A percentile compares a stretch with the other conserved stretches of the same genome.
Evolutionary conservation across 2,329 filamentous ascomycete species (phyloP).

Genomic region (Fusarium musae): DNA sequence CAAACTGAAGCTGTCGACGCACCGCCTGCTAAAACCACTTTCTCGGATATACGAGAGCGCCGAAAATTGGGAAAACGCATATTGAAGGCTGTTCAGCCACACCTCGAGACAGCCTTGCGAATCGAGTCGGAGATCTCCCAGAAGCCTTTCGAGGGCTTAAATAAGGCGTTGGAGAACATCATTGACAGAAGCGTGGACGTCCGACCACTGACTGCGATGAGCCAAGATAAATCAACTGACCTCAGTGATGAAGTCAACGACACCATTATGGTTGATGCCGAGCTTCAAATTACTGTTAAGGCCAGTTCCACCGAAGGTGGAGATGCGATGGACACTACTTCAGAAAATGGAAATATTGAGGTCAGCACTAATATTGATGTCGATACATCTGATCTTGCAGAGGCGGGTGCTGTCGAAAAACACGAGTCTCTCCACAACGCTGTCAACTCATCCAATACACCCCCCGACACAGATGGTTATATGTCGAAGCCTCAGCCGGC

Average conservation of each 20-base stretch:
- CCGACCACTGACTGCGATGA: conserved; percentile 52
- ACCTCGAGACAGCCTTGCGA: conserved; percentile 78
- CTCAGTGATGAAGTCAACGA: conserved; percentile 56
- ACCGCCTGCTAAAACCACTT: conserved; percentile 63
- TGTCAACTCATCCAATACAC: conserved; percentile 53
- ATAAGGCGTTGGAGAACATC: conserved; percentile 79
- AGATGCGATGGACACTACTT: conserved; percentile 52
- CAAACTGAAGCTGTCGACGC: conserved; percentile 54
- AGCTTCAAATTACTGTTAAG: conserved; percentile 60
- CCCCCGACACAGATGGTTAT: conserved; percentile 62
- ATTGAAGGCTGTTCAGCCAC: conserved; percentile 81
- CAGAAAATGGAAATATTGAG: conserved; percentile 56
- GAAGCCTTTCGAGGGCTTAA: conserved; percentile 74
- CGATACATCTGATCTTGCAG: conserved; percentile 54
- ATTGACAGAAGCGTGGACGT: conserved; percentile 74
- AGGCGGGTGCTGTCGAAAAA: conserved; percentile 43
- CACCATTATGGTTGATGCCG: conserved; percentile 64
- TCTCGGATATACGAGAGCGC: conserved; percentile 79
- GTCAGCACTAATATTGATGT: conserved; percentile 60
- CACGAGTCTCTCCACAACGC: conserved; percentile 40
- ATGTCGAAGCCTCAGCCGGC: conserved; percentile 45
- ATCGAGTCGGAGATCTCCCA: conserved; percentile 85
- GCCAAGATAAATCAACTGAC: conserved; percentile 53
- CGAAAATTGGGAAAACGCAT: conserved; percentile 91
- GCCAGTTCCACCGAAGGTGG: conserved; percentile 41